These are phyloP conservation scores for Dipteronia dyeriana DNA, from an alignment of 345 rosid species.

Conservation along the genomic window DNA sequence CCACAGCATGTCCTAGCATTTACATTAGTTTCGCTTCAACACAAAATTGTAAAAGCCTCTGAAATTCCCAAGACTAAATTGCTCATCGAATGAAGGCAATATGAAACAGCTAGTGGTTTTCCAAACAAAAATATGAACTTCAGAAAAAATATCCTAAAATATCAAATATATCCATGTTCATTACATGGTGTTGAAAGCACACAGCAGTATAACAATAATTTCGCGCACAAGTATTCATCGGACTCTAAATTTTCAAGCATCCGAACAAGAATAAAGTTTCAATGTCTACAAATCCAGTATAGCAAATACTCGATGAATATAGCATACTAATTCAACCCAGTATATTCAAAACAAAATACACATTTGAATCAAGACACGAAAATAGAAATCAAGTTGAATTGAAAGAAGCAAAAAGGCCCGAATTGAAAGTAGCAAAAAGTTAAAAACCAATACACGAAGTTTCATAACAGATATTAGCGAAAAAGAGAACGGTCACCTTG, in stretches of 20 bases:
- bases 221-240: neutral
- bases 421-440: neutral
- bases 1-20: neutral
- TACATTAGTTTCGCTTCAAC: neutral
- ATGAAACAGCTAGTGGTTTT: neutral
- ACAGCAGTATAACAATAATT: neutral
- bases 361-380: neutral
- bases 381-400: neutral
- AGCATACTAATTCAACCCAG: neutral
- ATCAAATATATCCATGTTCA: neutral
- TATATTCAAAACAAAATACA: neutral
- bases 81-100: neutral
- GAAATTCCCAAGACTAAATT: neutral
- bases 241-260: neutral
- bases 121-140: neutral
- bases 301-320: too few species aligned
- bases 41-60: neutral
- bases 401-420: neutral
- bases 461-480: neutral
- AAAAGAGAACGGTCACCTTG: slow-evolving; percentile 1
- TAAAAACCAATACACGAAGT: neutral
- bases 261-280: neutral
- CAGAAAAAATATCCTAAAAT: neutral
- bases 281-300: neutral
- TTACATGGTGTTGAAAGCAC: neutral